Conservation (phyloP, 2,329 filamentous ascomycete species). For the Macrophomina tecta region DNA sequence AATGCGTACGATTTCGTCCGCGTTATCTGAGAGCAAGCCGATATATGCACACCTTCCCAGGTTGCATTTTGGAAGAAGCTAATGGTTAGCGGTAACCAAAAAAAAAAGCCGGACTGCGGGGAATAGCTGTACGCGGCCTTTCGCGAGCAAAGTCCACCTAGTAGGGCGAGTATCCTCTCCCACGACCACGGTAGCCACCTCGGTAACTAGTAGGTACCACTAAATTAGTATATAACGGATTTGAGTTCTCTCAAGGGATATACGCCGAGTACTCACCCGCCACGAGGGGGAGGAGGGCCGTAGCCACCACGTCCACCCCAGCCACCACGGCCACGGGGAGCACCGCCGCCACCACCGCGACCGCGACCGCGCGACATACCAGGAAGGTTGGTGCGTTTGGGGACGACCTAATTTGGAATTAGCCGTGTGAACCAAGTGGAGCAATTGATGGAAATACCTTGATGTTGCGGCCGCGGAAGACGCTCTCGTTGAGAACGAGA, state of each 20-base stretch:
- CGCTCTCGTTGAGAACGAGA: constrained; percentile 92
- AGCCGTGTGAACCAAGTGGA: neutral
- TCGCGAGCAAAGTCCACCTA: constrained; percentile 30
- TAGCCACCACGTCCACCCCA: constrained; percentile 57
- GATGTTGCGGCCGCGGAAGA: constrained; percentile 92
- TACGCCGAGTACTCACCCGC: constrained; percentile 40
- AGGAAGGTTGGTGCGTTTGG: constrained; percentile 95
- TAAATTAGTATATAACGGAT: constrained; percentile 20
- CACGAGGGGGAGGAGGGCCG: constrained; percentile 48
- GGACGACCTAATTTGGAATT: constrained; percentile 65
- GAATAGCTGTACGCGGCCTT: constrained; percentile 6
- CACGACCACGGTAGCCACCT: constrained; percentile 46
- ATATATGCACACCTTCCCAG: constrained; percentile 16
- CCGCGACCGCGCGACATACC: constrained; percentile 85
- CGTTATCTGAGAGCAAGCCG: constrained; percentile 9
- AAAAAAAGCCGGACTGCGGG: constrained; percentile 2
- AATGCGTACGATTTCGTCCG: constrained; percentile 6
- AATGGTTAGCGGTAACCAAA: constrained; percentile 16
- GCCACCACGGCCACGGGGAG: constrained; percentile 55
- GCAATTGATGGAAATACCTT: constrained; percentile 67
- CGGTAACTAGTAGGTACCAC: constrained; percentile 36
- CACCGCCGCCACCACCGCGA: constrained; percentile 57
- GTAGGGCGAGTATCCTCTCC: constrained; percentile 38
- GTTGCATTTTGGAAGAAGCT: constrained; percentile 22
- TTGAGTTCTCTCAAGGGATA: constrained; percentile 22